Conservation (phyloP, 2,329 filamentous ascomycete genomes). For the Acrodontium crateriforme region DNA sequence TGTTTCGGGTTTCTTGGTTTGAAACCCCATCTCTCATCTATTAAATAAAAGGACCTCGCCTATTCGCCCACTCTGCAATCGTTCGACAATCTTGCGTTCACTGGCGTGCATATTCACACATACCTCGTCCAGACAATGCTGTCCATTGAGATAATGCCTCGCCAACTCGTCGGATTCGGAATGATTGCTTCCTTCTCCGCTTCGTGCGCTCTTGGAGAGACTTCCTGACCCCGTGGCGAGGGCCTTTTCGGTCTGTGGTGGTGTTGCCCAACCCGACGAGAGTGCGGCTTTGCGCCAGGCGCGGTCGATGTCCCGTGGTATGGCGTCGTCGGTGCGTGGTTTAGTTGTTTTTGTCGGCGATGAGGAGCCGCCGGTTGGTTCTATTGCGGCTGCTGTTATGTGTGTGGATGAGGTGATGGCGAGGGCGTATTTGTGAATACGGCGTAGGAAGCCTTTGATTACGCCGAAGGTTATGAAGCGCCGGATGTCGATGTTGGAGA, state of each 20-base stretch:
- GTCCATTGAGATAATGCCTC: slow-evolving; percentile 58
- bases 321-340: slow-evolving; percentile 4
- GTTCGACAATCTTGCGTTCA: slow-evolving; percentile 56
- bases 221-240: slow-evolving; percentile 17
- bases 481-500: slow-evolving; percentile 71
- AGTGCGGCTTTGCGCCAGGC: slow-evolving; percentile 22
- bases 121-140: slow-evolving; percentile 68
- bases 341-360: slow-evolving; percentile 7
- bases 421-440: slow-evolving; percentile 82
- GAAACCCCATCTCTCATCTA: too few species aligned
- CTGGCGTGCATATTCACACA: slow-evolving; percentile 60
- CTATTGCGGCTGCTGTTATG: not conserved
- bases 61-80: slow-evolving; percentile 40
- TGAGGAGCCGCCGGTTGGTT: slow-evolving; percentile 6
- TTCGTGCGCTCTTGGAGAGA: slow-evolving; percentile 20
- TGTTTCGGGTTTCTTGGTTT: too few species aligned
- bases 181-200: slow-evolving; percentile 7
- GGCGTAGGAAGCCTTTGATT: slow-evolving; percentile 87
- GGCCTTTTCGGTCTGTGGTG: slow-evolving; percentile 12
- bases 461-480: slow-evolving; percentile 90
- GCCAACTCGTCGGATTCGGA: slow-evolving; percentile 33
- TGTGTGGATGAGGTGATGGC: slow-evolving; percentile 25
- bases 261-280: slow-evolving; percentile 17
- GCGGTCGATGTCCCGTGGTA: slow-evolving; percentile 14
- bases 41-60: slow-evolving; percentile 20